A percentile compares a stretch with the other conserved stretches of the same genome.
These are phyloP conservation scores for Luzula sylvatica DNA, from an alignment of 176 grass and related monocot species.

Conservation along the genomic window DNA sequence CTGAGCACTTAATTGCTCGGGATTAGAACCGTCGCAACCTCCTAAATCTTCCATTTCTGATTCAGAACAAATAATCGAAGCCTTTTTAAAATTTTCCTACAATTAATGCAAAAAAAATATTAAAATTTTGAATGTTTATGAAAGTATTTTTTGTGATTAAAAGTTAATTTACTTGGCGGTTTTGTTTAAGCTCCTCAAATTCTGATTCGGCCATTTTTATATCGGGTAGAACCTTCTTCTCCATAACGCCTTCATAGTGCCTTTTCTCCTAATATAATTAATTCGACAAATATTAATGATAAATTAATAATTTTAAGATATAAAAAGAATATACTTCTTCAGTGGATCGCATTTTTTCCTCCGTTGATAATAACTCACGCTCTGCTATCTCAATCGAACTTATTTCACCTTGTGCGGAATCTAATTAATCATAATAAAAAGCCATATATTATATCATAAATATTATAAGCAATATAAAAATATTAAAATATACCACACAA, in stretches of 20 bases:
- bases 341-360: constrained; percentile 43
- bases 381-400: constrained; percentile 34
- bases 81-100: constrained; percentile 65
- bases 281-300: background rate
- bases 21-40: constrained; percentile 38
- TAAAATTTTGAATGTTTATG: no score
- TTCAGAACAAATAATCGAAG: constrained; percentile 71
- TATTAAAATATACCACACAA: constrained; percentile 57
- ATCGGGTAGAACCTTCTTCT: constrained; percentile 55
- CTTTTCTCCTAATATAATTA: constrained; percentile 42
- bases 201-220: constrained; percentile 70
- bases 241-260: constrained; percentile 73
- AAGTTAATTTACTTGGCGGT: constrained; percentile 39
- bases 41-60: constrained; percentile 57
- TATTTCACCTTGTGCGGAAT: constrained; percentile 34
- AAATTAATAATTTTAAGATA: background rate
- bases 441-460: background rate
- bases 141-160: no score
- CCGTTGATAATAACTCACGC: constrained; percentile 35
- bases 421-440: constrained; percentile 26
- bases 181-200: constrained; percentile 40
- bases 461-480: background rate
- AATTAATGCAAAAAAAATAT: background rate
- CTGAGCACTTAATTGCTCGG: constrained; percentile 51
- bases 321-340: constrained; percentile 37